Evolutionary conservation across 495 filamentous ascomycete genomes (phyloP).

Genomic region (Entonaema liquescens): DNA sequence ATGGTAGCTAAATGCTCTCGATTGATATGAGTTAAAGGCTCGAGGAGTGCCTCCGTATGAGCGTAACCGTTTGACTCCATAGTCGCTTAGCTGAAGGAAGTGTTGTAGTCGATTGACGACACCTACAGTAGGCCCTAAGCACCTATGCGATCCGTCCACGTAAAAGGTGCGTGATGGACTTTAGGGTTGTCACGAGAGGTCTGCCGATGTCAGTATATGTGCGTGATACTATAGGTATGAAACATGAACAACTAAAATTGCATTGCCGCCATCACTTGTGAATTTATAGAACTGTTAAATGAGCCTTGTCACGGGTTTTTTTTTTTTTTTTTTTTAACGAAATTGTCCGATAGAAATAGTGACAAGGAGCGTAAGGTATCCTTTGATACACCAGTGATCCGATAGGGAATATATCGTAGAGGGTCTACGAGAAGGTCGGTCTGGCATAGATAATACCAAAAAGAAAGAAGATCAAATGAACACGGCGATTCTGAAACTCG

Average conservation of each 20-base stretch:
- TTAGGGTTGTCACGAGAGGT: conserved; percentile 8
- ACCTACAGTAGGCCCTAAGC: conserved; percentile 32
- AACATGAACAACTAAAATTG: conserved; percentile 12
- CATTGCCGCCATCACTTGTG: conserved; percentile 25
- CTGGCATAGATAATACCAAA: conserved; percentile 18
- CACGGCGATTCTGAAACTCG: background rate
- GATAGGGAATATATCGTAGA: background rate
- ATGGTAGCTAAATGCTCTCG: conserved; percentile 49
- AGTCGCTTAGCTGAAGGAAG: conserved; percentile 23
- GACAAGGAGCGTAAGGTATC: background rate
- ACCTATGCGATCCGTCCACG: conserved; percentile 20
- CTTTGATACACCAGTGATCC: background rate
- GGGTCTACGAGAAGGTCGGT: conserved; percentile 7
- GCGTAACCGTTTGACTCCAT: conserved; percentile 48
- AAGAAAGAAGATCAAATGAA: conserved; percentile 6
- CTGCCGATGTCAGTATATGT: conserved; percentile 24
- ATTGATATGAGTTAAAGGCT: conserved; percentile 43
- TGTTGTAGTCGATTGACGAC: conserved; percentile 31
- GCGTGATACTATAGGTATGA: background rate
- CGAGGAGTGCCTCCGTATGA: conserved; percentile 46
- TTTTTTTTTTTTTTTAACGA: background rate
- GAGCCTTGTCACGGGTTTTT: background rate
- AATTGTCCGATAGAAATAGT: background rate
- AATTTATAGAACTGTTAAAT: conserved; percentile 2
- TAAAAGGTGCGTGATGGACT: conserved; percentile 10